Base-by-base conservation (phyloP, 1,139 yeast species). In the Magnusiomyces tetraspermus region DNA sequence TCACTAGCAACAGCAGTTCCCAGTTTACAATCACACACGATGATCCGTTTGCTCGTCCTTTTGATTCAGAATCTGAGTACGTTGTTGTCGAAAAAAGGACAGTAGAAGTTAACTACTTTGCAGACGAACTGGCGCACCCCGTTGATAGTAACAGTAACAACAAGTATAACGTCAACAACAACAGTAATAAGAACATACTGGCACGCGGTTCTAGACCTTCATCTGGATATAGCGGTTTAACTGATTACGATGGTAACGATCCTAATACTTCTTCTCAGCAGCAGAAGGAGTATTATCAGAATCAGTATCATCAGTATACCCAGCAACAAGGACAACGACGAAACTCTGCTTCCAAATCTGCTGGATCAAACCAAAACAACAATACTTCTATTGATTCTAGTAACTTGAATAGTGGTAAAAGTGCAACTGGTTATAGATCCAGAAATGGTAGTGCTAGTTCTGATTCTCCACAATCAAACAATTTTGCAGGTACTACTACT, bases 51-150 rank as follows among this genome's bases (percentile, higher is more conserved):
- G 6, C 40, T n/a, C 23, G 40, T 8, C 48, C 48, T 45, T 30
- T 45, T 45, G 48, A 45, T 71, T 81, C 80, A 58, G 97, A 89
- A 62, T 81, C 80, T 58, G 97, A 89, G 62, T 92, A 92, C 62
- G 97, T 92, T 46, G 95, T 92, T 41, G 92, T 92, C 26, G 97
- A 92, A 66, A 90, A 89, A 67, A 77, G 95, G 51, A 88, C 94
- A 0, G 97, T 92, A 3, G 97, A 92, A 67, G 95, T 92, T 11
- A 92, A 92, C 70, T 94, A 96, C 1, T 74, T 92, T 53, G 97
- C 97, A 10, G 97, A 92, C 67, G 95, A 89, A 65, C 72, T 90
- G 53, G 92, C 69, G 26, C 55, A 59, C 46, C 58, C 63, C 42
- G n/a, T n/a, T n/a, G n/a, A 24, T 22, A 31, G 19, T 11, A 44